Base-by-base conservation (phyloP, 768 basidiomycete genomes). In the Trametes cinnabarina region DNA sequence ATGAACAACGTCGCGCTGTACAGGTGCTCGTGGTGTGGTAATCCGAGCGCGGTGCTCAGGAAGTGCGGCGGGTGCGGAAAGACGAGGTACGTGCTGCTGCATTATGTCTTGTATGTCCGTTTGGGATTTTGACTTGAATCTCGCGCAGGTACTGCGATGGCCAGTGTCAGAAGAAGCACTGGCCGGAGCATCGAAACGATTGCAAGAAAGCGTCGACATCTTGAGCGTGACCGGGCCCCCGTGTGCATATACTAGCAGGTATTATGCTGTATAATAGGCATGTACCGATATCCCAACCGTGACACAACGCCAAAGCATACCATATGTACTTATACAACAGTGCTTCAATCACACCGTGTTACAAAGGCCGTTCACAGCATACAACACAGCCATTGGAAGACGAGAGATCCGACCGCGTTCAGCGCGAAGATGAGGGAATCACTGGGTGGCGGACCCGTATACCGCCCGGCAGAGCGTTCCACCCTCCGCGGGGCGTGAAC, bases 21-120 rank as follows among this genome's bases (percentile, higher is more conserved):
- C 69, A 71, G 77, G 23, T 88, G 87, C 63, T 83, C 84, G 23
- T 83, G 79, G 77, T 87, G 86, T 59, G 75, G 79, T 6, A 87
- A 86, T 56, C 84, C 85, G 6, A 86, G 81, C 48, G 83, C 82
- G 0, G 75, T 76, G 7, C 66, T 85, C 46, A 76, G 76, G 61
- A 85, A 82, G 67, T 85, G 84, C 59, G 66, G 70, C 4, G 73
- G 77, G 2, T 82, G 80, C 51, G 71, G 64, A 23, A 73, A 70
- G 52, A 71, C 76, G 10, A 77, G 77, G 79, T 77, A 43, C 20
- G 63, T 60, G 51, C 41, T n/a, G n/a, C n/a, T n/a, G n/a, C n/a
- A n/a, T n/a, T n/a, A n/a, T n/a, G n/a, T n/a, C n/a, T n/a, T 17
- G 43, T 11, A 10, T 4, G 14, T 17, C 10, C 4, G 2, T 46